Evolutionary conservation across 345 rosid genomes (phyloP).

Genomic region (Populus simonii): DNA sequence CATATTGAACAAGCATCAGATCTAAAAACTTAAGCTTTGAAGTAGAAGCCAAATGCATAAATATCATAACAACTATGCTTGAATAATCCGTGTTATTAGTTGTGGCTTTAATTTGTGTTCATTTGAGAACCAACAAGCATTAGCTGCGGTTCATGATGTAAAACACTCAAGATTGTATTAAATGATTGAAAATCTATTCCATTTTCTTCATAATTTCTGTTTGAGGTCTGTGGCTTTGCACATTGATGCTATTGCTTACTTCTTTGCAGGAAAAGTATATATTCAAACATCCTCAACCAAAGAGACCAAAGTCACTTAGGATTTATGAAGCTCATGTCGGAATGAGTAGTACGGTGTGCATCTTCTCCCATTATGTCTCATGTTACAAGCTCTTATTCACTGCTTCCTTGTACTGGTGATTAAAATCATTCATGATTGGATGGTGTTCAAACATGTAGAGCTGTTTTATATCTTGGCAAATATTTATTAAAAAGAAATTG

Average conservation of each 20-base stretch:
- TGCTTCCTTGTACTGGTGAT: not conserved
- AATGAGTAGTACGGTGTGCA: constrained; percentile 88
- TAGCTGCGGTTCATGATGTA: not conserved
- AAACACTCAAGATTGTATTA: not conserved
- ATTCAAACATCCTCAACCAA: constrained; percentile 83
- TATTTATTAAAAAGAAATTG: too few relatives aligned
- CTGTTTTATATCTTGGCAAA: not conserved
- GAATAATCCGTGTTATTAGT: too few relatives aligned
- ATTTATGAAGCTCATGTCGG: constrained; percentile 96
- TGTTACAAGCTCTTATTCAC: not conserved
- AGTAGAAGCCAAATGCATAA: too few relatives aligned
- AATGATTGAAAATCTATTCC: not conserved
- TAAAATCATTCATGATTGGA: not conserved
- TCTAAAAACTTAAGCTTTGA: too few relatives aligned
- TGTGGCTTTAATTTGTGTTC: not conserved
- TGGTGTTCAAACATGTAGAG: not conserved
- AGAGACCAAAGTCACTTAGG: constrained; percentile 79
- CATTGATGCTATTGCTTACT: constrained; percentile 14
- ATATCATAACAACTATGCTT: too few relatives aligned
- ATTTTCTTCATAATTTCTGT: not conserved
- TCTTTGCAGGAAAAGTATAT: constrained; percentile 69
- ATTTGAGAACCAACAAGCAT: not conserved
- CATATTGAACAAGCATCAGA: too few relatives aligned
- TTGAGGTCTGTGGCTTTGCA: not conserved
- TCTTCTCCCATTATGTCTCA: constrained; percentile 19